These are phyloP conservation scores for Rhizophagus prolifer DNA, from an alignment of 192 early-diverging fungal genomes.

Conservation along the genomic window DNA sequence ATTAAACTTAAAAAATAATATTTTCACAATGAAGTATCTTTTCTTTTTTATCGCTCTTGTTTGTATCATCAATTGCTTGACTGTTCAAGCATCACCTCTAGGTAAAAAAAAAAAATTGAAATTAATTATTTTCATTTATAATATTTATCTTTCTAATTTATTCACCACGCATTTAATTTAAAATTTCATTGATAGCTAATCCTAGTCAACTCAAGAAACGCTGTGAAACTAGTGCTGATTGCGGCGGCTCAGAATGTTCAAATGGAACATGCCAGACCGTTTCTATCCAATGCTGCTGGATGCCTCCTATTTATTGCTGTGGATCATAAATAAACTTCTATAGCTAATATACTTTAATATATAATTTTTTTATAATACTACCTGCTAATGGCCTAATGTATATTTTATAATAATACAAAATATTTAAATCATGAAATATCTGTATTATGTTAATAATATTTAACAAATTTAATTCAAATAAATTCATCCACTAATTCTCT, in stretches of 20 bases:
- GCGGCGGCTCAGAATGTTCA: neutral
- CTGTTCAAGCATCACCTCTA: neutral
- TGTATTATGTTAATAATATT: too few species aligned
- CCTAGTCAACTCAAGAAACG: neutral
- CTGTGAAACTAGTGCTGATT: neutral
- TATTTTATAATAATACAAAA: too few species aligned
- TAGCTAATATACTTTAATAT: too few species aligned
- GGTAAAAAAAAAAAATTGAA: neutral
- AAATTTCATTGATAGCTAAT: neutral
- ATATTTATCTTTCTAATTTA: neutral
- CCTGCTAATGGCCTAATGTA: too few species aligned
- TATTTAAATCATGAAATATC: too few species aligned
- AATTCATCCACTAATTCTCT: too few species aligned
- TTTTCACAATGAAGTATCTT: conserved; percentile 12
- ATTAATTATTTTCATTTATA: conserved; percentile 8
- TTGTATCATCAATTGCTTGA: neutral
- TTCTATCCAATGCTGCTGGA: neutral
- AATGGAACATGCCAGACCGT: neutral
- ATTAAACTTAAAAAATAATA: neutral
- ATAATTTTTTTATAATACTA: too few species aligned
- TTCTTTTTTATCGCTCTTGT: neutral
- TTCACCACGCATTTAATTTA: neutral
- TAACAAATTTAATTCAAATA: too few species aligned
- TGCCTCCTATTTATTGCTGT: neutral
- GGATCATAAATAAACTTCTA: too few species aligned